Percentiles rank a stretch among this genome's conserved stretches.
phyloP scores from a whole-genome alignment of 441 rosid species.

The Aleurites moluccanus region DNA sequence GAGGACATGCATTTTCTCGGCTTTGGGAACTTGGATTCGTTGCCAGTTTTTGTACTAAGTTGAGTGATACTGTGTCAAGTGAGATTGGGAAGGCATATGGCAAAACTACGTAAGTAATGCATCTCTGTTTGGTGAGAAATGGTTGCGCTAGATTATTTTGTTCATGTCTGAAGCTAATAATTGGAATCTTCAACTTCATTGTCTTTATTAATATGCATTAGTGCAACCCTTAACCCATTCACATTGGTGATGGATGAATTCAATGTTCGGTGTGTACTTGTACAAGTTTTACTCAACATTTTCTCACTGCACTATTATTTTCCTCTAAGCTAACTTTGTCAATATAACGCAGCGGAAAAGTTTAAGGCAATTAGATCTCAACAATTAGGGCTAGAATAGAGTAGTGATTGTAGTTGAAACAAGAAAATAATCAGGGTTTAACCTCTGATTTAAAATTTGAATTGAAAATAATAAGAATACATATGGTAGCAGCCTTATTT shows the following conservation, averaged over 20 bases:
- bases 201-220: neutral
- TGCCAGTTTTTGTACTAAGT: conserved; percentile 94
- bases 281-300: neutral
- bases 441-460: no score
- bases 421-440: no score
- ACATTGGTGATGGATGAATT: neutral
- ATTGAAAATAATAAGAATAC: no score
- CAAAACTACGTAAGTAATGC: conserved; percentile 74
- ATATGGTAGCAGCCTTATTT: no score
- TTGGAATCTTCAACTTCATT: neutral
- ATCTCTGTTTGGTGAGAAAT: conserved; percentile 11
- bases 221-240: neutral
- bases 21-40: conserved; percentile 86
- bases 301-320: neutral
- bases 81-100: conserved; percentile 98
- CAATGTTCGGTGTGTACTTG: neutral
- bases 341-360: neutral
- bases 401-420: no score
- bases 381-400: no score
- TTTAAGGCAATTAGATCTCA: no score
- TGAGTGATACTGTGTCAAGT: conserved; percentile 86
- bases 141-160: neutral
- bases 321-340: neutral
- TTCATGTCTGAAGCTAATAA: neutral
- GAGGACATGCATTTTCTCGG: conserved; percentile 54